These are phyloP conservation scores for Backusella macrospora DNA, from an alignment of 192 early-diverging fungal genomes.

Conservation along the genomic window DNA sequence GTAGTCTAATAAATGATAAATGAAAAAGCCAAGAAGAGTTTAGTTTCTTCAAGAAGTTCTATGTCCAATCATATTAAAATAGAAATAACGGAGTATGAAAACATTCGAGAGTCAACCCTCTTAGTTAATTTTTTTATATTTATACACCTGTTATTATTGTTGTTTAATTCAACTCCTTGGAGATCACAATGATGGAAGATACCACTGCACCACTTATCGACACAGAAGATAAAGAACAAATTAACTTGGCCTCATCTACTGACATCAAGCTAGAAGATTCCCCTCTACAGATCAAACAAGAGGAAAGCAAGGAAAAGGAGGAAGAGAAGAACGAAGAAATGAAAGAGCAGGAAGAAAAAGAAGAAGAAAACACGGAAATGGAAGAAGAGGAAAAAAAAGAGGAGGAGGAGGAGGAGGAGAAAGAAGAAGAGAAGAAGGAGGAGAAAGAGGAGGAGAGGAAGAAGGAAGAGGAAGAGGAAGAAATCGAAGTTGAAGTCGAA, in stretches of 20 bases:
- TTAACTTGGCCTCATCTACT: background rate
- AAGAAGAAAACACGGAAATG: too few relatives aligned
- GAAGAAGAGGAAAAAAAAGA: background rate
- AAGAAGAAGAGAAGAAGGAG: background rate
- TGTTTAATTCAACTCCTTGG: constrained; percentile 9
- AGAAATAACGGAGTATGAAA: background rate
- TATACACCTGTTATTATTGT: background rate
- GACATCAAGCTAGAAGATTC: constrained; percentile 6
- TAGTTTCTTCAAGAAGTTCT: background rate
- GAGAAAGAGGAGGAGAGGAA: background rate
- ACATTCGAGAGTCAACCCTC: background rate
- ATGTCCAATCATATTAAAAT: background rate
- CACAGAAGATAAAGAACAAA: background rate
- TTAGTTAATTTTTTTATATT: background rate
- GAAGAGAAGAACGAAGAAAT: too few relatives aligned
- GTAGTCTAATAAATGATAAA: too few relatives aligned
- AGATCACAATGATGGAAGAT: background rate
- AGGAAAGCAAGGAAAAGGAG: too few relatives aligned
- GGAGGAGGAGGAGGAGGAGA: too few relatives aligned
- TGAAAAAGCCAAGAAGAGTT: too few relatives aligned
- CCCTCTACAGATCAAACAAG: background rate
- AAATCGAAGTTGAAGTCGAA: background rate
- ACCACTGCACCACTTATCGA: background rate
- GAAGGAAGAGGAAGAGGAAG: background rate
- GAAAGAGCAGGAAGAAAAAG: background rate